Evolutionary conservation across 371 early-diverging fungal genomes (phyloP).

Genomic region (Mortierella sp.): DNA sequence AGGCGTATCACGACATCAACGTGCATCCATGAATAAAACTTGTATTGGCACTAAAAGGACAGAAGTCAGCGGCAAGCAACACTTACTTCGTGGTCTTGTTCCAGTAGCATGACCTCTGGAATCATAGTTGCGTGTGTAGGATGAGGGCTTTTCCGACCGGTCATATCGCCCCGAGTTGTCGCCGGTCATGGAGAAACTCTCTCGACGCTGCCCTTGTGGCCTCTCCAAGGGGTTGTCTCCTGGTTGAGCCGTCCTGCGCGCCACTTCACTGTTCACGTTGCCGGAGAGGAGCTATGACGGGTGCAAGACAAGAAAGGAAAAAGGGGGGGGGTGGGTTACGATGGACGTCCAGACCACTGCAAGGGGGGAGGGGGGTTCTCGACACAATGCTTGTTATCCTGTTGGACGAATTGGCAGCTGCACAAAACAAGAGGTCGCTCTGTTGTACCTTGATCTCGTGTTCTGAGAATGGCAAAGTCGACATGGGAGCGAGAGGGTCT

Average conservation of each 20-base stretch:
- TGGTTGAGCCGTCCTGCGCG: slow-evolving; percentile 44
- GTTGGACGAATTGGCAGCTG: slow-evolving; percentile 8
- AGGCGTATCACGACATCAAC: not conserved
- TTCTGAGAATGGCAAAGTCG: slow-evolving; percentile 73
- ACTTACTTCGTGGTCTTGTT: slow-evolving; percentile 44
- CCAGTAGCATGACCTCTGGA: slow-evolving; percentile 42
- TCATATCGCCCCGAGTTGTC: slow-evolving; percentile 47
- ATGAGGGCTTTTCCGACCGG: slow-evolving; percentile 41
- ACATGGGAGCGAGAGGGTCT: slow-evolving; percentile 73
- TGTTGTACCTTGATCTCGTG: slow-evolving; percentile 76
- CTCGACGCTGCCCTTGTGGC: slow-evolving; percentile 43
- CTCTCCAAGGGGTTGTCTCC: slow-evolving; percentile 44
- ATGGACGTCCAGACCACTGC: not conserved
- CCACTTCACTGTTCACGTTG: slow-evolving; percentile 57
- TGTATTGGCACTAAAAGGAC: not conserved
- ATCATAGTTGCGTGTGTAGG: slow-evolving; percentile 39
- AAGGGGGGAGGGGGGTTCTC: too few relatives aligned
- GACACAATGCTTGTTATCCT: not conserved
- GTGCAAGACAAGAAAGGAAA: not conserved
- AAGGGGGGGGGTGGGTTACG: not conserved
- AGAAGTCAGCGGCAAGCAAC: not conserved
- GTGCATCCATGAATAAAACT: slow-evolving; percentile 6
- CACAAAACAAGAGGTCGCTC: not conserved
- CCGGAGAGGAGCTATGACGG: slow-evolving; percentile 48
- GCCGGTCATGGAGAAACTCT: slow-evolving; percentile 43